phyloP scores from a whole-genome alignment of 2,329 filamentous ascomycete species.

The Alternaria ethzedia region DNA sequence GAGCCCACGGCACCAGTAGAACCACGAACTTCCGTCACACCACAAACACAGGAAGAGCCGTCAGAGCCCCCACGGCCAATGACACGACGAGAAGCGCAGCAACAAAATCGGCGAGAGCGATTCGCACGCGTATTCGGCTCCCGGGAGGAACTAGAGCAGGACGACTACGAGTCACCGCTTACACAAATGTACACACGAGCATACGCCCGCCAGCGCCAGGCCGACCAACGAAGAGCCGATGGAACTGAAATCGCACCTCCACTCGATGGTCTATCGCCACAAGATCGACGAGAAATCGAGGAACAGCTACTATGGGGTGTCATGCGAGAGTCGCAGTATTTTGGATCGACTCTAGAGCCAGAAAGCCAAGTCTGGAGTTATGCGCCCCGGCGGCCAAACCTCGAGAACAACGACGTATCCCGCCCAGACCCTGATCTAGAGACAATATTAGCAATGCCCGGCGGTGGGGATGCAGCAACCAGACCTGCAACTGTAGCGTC shows the following conservation, averaged over 20 bases:
- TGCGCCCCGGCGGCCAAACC: conserved; percentile 2
- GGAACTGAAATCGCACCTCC: conserved; percentile 28
- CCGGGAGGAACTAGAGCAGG: conserved; percentile 55
- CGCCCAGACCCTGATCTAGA: background rate
- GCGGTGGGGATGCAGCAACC: background rate
- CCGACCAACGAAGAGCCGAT: conserved; percentile 44
- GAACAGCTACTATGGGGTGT: conserved; percentile 44
- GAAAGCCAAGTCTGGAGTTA: conserved; percentile 33
- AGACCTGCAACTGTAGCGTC: background rate
- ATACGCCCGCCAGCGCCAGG: conserved; percentile 51
- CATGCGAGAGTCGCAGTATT: conserved; percentile 33
- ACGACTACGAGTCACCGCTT: conserved; percentile 57
- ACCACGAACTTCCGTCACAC: conserved; percentile 2
- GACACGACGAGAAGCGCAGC: conserved; percentile 21
- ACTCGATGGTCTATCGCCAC: conserved; percentile 26
- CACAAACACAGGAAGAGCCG: conserved; percentile 5
- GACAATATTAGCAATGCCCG: background rate
- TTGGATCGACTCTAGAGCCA: conserved; percentile 16
- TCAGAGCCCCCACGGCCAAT: conserved; percentile 17
- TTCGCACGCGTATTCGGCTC: conserved; percentile 53
- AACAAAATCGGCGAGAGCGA: conserved; percentile 36
- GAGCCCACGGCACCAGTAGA: background rate
- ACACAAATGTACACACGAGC: conserved; percentile 56
- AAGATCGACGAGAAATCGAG: conserved; percentile 39
- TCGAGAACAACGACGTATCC: background rate